These are phyloP conservation scores for Gynochthodes officinalis DNA, from an alignment of 257 asterid genomes.

Conservation along the genomic window DNA sequence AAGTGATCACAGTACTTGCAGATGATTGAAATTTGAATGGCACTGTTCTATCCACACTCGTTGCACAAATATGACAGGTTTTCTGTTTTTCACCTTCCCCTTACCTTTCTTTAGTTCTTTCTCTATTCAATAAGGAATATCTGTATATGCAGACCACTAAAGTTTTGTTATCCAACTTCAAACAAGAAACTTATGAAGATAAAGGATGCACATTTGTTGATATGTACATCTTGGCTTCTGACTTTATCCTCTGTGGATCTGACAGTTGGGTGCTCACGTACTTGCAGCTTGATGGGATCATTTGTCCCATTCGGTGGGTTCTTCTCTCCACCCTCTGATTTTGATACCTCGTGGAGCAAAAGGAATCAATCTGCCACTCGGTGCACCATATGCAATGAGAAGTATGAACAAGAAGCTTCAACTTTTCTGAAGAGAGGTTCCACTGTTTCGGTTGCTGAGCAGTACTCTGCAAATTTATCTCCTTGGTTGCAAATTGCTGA, in stretches of 20 bases:
- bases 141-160: not conserved
- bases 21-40: not conserved
- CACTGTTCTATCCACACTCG: not conserved
- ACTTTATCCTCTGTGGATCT: slow-evolving; percentile 27
- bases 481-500: slow-evolving; percentile 67
- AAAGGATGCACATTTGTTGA: not conserved
- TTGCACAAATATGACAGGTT: not conserved
- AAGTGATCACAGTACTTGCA: not conserved
- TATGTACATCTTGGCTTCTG: slow-evolving; percentile 24
- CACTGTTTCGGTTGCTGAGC: slow-evolving; percentile 41
- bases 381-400: slow-evolving; percentile 67
- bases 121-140: not conserved
- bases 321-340: slow-evolving; percentile 75
- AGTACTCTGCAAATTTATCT: slow-evolving; percentile 41
- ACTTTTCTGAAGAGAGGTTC: slow-evolving; percentile 41
- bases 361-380: slow-evolving; percentile 38
- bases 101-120: not conserved
- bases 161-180: not conserved
- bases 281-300: slow-evolving; percentile 88
- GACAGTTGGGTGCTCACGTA: slow-evolving; percentile 32
- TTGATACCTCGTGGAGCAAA: slow-evolving; percentile 31
- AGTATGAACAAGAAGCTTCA: slow-evolving; percentile 72
- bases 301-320: slow-evolving; percentile 96
- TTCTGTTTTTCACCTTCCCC: not conserved
- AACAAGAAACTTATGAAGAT: not conserved